Conservation (phyloP, 2,329 filamentous ascomycete species). For the Aspergillus arachidicola region DNA sequence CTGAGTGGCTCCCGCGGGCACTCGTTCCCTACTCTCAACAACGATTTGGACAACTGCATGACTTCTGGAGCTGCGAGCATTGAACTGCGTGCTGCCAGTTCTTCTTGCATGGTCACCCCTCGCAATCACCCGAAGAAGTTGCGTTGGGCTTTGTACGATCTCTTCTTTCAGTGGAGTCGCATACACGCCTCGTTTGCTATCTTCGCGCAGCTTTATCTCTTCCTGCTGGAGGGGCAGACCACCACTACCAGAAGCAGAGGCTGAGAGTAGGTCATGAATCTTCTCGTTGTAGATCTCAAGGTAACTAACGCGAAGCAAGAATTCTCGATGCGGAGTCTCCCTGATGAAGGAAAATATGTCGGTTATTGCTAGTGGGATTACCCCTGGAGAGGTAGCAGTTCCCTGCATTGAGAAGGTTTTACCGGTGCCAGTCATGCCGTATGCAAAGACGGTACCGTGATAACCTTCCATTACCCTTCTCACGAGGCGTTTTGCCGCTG, state of each 20-base stretch:
- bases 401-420: constrained; percentile 99
- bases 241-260: constrained; percentile 60
- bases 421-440: constrained; percentile 97
- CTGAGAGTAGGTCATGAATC: constrained; percentile 89
- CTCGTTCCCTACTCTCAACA: constrained; percentile 90
- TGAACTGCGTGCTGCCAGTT: constrained; percentile 95
- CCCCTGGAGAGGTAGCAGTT: constrained; percentile 90
- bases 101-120: constrained; percentile 87
- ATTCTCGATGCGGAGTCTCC: constrained; percentile 92
- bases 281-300: constrained; percentile 98
- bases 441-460: constrained; percentile 96
- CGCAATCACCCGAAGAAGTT: constrained; percentile 90
- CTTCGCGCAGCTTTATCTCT: constrained; percentile 95
- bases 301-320: constrained; percentile 93
- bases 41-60: constrained; percentile 99
- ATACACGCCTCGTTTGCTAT: constrained; percentile 95
- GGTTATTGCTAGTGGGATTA: constrained; percentile 95
- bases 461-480: constrained; percentile 98
- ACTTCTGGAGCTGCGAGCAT: constrained; percentile 92
- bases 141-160: constrained; percentile 96
- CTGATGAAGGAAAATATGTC: constrained; percentile 99
- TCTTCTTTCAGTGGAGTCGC: constrained; percentile 95
- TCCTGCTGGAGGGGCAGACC: constrained; percentile 67
- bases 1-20: constrained; percentile 56
- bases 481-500: constrained; percentile 88